Evolutionary conservation across 192 early-diverging fungal species (phyloP), one percentile per base, ranked within the genome.

Genomic region (Diversispora eburnea): DNA sequence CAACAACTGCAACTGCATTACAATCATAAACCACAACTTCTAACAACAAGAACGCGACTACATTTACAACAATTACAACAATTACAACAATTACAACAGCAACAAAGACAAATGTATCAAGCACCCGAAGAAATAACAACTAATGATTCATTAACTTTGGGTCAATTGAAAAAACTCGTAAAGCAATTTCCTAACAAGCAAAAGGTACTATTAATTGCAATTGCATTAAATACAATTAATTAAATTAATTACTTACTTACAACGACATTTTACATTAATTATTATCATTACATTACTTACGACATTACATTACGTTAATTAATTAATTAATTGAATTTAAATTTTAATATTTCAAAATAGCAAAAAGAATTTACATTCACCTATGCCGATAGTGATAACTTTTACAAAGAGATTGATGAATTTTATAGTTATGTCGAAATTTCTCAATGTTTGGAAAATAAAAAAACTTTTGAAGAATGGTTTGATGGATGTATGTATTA

Each of bases 341-440:
- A 55, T 56, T 17, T 42, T 4, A 22, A 3, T 41, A 41, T 43
- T 8, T 41, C 17, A 7, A 3, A 51, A 45, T 64, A 85, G 68
- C 63, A 75, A 12, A 82, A 86, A 67, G 75, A 85, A 41, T 75
- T 82, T 10, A 61, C 72, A 8, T 88, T 88, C 58, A 66, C 73
- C 47, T 88, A 88, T 68, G 77, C 76, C 17, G 87, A 88, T 67
- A 78, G 75, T 63, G 87, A 88, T 17, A 77, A 75, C 3, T 48
- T 83, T 0, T 39, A 77, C 13, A 81, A 81, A 10, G 87, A 88
- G 72, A 85, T 86, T 59, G 82, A 88, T 65, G 87, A 88, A 57
- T 87, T 88, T 52, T 88, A 79, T 48, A 78, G 84, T 25, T 88
- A 87, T 73, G 61, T 76, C 19, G 84, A 88, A 73, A 78, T 83